A percentile compares a stretch with the other conserved stretches of the same genome.
Evolutionary conservation across 2,329 filamentous ascomycete species (phyloP).

Genomic region (Biscogniauxia marginata): DNA sequence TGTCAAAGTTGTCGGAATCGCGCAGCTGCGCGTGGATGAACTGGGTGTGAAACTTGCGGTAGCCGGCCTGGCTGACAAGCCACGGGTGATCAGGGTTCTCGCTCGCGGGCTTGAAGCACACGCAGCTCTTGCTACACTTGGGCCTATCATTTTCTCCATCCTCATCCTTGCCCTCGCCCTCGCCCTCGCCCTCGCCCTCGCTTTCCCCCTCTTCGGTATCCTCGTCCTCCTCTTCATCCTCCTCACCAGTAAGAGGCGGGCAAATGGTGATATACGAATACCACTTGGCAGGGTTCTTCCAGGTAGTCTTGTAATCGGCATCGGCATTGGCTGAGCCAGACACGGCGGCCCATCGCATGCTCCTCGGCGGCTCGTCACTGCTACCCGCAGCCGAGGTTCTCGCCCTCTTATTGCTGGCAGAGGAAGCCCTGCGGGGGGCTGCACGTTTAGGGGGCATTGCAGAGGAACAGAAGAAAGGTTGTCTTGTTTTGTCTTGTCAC

Average conservation of each 20-base stretch:
- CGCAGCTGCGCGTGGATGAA: slow-evolving; percentile 23
- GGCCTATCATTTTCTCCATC: slow-evolving; percentile 11
- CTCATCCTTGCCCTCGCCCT: slow-evolving; percentile 8
- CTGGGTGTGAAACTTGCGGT: slow-evolving; percentile 25
- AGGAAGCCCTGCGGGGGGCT: slow-evolving; percentile 8
- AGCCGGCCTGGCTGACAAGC: slow-evolving; percentile 31
- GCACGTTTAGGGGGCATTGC: slow-evolving; percentile 25
- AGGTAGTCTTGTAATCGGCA: slow-evolving; percentile 24
- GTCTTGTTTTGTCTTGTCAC: not conserved
- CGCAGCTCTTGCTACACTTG: slow-evolving; percentile 26
- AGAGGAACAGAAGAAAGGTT: not conserved
- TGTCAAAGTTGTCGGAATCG: slow-evolving; percentile 38
- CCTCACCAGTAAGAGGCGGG: slow-evolving; percentile 4
- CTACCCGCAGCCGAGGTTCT: slow-evolving; percentile 10
- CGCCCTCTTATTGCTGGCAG: slow-evolving; percentile 22
- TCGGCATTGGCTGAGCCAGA: slow-evolving; percentile 37
- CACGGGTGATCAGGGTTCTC: slow-evolving; percentile 35
- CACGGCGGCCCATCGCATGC: slow-evolving; percentile 31
- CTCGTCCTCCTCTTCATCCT: slow-evolving; percentile 10
- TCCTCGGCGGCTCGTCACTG: slow-evolving; percentile 17
- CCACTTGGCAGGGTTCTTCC: slow-evolving; percentile 26
- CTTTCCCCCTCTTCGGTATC: slow-evolving; percentile 1
- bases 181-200: slow-evolving; percentile 2
- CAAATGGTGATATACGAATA: slow-evolving; percentile 33
- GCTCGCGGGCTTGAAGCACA: slow-evolving; percentile 31